Percentiles rank a stretch among this genome's conserved stretches.
Conservation (phyloP, 176 grass and related monocot species). For the Oryza rufipogon region DNA sequence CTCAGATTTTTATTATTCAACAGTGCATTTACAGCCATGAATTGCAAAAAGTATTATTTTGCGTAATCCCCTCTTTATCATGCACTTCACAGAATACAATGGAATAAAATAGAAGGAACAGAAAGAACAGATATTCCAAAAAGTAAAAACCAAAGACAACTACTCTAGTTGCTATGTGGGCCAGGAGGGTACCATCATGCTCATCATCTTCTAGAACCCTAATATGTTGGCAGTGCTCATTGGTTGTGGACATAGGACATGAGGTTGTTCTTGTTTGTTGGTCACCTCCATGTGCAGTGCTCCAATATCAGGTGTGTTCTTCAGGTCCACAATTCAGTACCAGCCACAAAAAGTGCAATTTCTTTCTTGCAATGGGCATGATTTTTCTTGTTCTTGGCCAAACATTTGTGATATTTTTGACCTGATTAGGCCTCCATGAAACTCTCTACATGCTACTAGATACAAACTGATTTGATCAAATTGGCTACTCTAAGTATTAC, state of each 20-base stretch:
- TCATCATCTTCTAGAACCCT: constrained; percentile 31
- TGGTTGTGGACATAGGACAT: background rate
- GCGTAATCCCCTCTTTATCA: background rate
- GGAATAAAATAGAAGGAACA: constrained; percentile 1
- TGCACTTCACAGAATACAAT: constrained; percentile 3
- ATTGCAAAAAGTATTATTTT: constrained; percentile 27
- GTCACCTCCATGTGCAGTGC: constrained; percentile 36
- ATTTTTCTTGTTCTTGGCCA: constrained; percentile 36
- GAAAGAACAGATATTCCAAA: constrained; percentile 11
- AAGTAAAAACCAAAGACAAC: background rate
- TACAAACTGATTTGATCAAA: constrained; percentile 10
- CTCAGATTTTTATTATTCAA: constrained; percentile 6
- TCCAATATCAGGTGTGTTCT: constrained; percentile 23
- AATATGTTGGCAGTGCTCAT: constrained; percentile 10
- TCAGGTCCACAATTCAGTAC: constrained; percentile 4
- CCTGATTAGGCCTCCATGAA: constrained; percentile 43
- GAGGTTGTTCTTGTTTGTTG: constrained; percentile 20
- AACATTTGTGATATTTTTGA: constrained; percentile 20
- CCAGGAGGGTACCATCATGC: constrained; percentile 15
- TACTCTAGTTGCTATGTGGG: constrained; percentile 21
- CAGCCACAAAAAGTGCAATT: constrained; percentile 30
- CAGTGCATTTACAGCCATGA: constrained; percentile 1
- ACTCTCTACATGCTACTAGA: constrained; percentile 25
- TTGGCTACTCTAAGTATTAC: constrained; percentile 24
- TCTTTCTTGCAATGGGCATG: constrained; percentile 24